Evolutionary conservation across 2,329 filamentous ascomycete genomes (phyloP), one percentile per base, ranked within the genome.

Genomic region (Phaeoacremonium minimum): DNA sequence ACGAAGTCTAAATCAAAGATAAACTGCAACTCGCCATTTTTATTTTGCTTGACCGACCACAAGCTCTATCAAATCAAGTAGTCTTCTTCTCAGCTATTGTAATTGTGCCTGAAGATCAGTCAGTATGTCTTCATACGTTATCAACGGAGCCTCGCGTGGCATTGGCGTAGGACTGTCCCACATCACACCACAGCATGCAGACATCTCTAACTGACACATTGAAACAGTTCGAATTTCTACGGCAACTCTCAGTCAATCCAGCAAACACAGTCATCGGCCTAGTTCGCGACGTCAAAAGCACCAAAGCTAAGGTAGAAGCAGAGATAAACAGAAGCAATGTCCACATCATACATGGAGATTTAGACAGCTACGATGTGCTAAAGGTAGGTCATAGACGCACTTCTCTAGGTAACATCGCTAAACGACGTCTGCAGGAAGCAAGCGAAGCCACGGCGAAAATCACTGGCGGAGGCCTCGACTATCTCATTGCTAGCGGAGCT

Each of bases 401-500:
- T 26, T 9, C n/a, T 9, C 9, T n/a, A 26, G 22, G n/a, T n/a
- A 9, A 26, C n/a, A 26, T 26, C 9, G 9, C n/a, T 26, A 26
- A 9, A 26, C 22, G 9, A 26, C n/a, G 9, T 9, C n/a, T n/a
- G 2, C 22, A 26, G 22, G 44, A 46, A 43, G 49, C 55, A 2
- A 48, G 41, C 4, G 44, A 49, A 14, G 42, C 47, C 9, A 43
- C 50, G 4, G 41, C 57, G 12, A 47, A 50, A n/a, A 57, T 62
- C n/a, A 60, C 58, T 0, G 55, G 56, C 4, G 60, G 61, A 11
- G 49, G 53, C 33, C 42, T 78, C 6, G 74, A 78, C 50, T 71
- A 71, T 41, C 48, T 79, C 6, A 69, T 78, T 18, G 66, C 64
- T 34, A 79, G 78, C 35, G 74, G 58, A 1, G 73, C 50, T 3